A percentile compares a stretch with the other conserved stretches of the same genome.
Conservation (phyloP, 2,329 filamentous ascomycete genomes). For the Coniochaeta sp. region DNA sequence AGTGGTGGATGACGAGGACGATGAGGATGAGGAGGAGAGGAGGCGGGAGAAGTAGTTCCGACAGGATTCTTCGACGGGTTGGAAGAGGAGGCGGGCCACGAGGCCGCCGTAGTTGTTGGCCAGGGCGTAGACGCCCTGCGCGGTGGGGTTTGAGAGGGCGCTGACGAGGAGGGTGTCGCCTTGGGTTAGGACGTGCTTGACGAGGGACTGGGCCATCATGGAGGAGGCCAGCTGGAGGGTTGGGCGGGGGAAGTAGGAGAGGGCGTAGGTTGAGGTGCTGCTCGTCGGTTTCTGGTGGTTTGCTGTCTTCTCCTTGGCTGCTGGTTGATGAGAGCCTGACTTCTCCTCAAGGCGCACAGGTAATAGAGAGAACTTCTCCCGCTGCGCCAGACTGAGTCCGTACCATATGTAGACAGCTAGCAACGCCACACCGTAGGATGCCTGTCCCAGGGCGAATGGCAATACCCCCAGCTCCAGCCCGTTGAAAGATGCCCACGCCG, state of each 20-base stretch:
- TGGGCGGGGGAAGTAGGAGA: constrained; percentile 59
- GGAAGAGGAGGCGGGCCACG: constrained; percentile 80
- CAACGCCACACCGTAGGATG: constrained; percentile 65
- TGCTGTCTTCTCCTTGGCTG: too few relatives aligned
- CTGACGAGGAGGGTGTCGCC: constrained; percentile 88
- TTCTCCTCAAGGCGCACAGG: constrained; percentile 29
- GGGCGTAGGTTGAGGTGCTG: constrained; percentile 33
- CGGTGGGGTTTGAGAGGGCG: constrained; percentile 64
- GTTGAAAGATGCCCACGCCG: constrained; percentile 52
- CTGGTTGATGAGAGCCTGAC: too few relatives aligned
- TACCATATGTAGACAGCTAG: constrained; percentile 62
- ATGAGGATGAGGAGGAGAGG: constrained; percentile 36
- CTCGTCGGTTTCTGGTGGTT: neutral
- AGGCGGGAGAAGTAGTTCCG: constrained; percentile 84
- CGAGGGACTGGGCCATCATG: constrained; percentile 77
- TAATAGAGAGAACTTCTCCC: constrained; percentile 63
- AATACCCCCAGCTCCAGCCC: constrained; percentile 62
- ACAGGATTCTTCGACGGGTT: constrained; percentile 90
- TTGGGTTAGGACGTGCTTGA: constrained; percentile 92
- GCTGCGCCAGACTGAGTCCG: constrained; percentile 47
- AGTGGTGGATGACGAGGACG: constrained; percentile 54
- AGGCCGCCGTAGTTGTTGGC: constrained; percentile 93
- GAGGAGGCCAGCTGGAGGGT: constrained; percentile 70
- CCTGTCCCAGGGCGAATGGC: constrained; percentile 83
- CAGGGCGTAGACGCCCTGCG: constrained; percentile 87